Base-by-base conservation (phyloP, 352 stramenopile genomes). In the Phytophthora podocarpi region DNA sequence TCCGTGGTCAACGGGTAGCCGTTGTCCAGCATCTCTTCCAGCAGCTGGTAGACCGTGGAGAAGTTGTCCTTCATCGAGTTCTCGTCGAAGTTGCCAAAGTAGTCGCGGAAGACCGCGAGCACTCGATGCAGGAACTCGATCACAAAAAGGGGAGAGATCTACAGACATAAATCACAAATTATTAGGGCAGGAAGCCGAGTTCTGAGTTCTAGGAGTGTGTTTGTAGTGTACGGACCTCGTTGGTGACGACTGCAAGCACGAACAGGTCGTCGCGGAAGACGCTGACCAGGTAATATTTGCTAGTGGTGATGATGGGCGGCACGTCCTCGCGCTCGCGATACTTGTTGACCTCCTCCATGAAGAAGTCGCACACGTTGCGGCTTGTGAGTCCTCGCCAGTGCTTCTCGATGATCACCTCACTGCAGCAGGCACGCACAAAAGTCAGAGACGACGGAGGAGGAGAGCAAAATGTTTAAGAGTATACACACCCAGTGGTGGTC, bases 21-120 rank as follows among this genome's bases (percentile, higher is more conserved):
- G 65, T 99, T 98, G 74, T 99, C 97, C 12, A 99, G 87, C 97
- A 99, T 99, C 78, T 98, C 92, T 55, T 98, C 90, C 24, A 98
- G 72, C n/a, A 97, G 65, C 73, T 98, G 93, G 73, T 98, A 98
- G 16, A 98, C 93, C 1, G 91, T 98, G 6, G 87, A 97, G 71
- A 99, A 99, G 73, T 99, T 99, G 65, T 99, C 96, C 74, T 99
- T 99, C 68, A 99, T 98, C 4, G 95, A 90, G 58, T 87, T 93
- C 65, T 99, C 97, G 64, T 99, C 95, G 26, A 98, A 96, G 12
- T 89, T 90, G 55, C 94, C 96, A 78, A 99, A 98, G 73, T 99
- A 99, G 39, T 98, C 89, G 12, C 91, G 85, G 65, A 99, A 98
- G 5, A 98, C 98, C 16, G 97, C 94, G 20, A 98, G 81, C 13